phyloP scores from a whole-genome alignment of 805 yeast genomes.

The Lipomyces mesembrius region DNA sequence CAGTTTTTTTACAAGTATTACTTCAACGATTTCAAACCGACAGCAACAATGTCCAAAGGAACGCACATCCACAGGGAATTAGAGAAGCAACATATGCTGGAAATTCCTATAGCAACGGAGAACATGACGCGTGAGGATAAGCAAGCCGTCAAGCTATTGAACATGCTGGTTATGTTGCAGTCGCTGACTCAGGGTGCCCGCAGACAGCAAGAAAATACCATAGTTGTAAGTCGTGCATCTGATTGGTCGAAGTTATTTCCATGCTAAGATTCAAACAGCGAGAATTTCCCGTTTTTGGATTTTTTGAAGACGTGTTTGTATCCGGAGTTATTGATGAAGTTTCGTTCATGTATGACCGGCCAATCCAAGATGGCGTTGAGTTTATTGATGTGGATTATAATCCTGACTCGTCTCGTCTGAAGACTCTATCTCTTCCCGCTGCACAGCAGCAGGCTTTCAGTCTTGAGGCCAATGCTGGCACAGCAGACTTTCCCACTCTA shows the following conservation, averaged over 20 bases:
- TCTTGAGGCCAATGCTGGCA: not conserved
- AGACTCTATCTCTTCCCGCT: not conserved
- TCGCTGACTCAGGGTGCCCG: conserved; percentile 17
- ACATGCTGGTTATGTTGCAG: conserved; percentile 25
- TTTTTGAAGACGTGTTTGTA: conserved; percentile 25
- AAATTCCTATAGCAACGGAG: conserved; percentile 8
- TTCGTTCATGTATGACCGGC: conserved; percentile 19
- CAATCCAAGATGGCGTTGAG: conserved; percentile 21
- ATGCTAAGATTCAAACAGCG: conserved; percentile 14
- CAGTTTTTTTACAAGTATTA: conserved; percentile 33
- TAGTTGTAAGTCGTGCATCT: conserved; percentile 8
- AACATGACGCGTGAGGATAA: conserved; percentile 23
- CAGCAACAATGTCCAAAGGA: conserved; percentile 32
- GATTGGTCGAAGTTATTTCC: not conserved
- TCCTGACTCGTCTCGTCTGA: conserved; percentile 3
- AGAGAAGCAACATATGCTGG: conserved; percentile 19
- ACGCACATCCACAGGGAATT: conserved; percentile 27
- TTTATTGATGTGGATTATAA: conserved; percentile 17
- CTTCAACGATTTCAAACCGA: conserved; percentile 12
- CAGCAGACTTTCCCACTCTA: not conserved
- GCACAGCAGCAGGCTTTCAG: not conserved
- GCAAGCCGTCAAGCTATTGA: conserved; percentile 21
- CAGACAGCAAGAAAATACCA: conserved; percentile 7
- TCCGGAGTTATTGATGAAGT: conserved; percentile 38
- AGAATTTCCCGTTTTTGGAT: conserved; percentile 35